phyloP scores from a whole-genome alignment of 2,329 filamentous ascomycete species.

The Trichoderma endophyticum region DNA sequence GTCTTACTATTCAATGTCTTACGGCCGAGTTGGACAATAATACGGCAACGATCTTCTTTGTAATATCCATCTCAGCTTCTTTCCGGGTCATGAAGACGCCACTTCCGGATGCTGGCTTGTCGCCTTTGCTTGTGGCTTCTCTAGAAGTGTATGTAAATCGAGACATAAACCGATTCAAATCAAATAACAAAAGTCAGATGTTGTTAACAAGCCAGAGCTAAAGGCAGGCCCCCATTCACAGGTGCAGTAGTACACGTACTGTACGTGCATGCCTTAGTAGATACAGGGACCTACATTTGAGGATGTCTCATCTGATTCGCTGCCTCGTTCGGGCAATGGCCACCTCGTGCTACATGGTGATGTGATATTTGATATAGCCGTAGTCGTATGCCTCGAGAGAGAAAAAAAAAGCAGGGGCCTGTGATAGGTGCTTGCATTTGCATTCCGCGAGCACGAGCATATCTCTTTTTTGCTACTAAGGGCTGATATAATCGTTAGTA shows the following conservation, averaged over 20 bases:
- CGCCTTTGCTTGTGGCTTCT: not conserved
- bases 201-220: not conserved
- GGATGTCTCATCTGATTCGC: not conserved
- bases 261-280: not conserved
- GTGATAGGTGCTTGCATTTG: not conserved
- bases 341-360: not conserved
- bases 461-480: not conserved
- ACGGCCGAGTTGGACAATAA: not conserved
- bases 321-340: not conserved
- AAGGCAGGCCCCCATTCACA: not conserved
- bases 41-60: not conserved
- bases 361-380: conserved; percentile 2
- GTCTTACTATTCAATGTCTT: not conserved
- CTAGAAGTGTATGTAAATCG: not conserved
- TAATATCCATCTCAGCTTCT: not conserved
- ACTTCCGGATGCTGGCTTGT: not conserved
- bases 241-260: not conserved
- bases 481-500: not conserved
- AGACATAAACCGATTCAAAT: not conserved
- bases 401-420: not conserved
- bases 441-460: not conserved
- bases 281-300: not conserved
- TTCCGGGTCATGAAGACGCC: not conserved
- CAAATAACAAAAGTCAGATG: not conserved
- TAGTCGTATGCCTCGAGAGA: not conserved